Base-by-base conservation (phyloP, 1,139 yeast genomes). In the Saccharomyces uvarum region DNA sequence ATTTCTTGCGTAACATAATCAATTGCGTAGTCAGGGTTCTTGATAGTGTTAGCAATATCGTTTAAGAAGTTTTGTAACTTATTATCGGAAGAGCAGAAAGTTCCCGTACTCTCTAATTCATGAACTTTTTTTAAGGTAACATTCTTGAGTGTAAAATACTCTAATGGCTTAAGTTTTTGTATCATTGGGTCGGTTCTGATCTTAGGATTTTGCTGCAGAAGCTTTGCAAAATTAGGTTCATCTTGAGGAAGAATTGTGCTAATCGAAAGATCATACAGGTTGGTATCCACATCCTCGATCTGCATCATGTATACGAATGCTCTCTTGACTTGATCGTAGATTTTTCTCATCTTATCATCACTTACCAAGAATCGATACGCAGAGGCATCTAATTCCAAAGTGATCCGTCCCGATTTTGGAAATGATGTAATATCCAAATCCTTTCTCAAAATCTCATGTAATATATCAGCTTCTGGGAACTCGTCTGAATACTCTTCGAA, bases 21-120 rank as follows among this genome's bases (percentile, higher is more conserved):
- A 57, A 96, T 78, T 58, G 87, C 86, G 54, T 82, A 80, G 60
- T 84, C 84, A 64, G 90, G 90, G 46, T 88, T 82, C 64, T 84
- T 83, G 62, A 93, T 89, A 61, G 95, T 97, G 53, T 79, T 73
- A 0, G 96, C 96, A 58, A 93, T 86, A 58, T 87, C 89, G 66
- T 90, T 90, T 56, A 93, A 73, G 27, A 93, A 69, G 26, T 80
- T 84, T 67, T 93, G 99, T 69, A 85, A 89, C 41, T 60, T 58
- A 32, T 87, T 83, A 66, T 88, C 82, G 21, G 77, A 74, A 56
- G 96, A 77, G 2, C 86, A 75, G 11, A 90, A 77, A 51, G 78
- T 73, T 2, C 91, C 93, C 68, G 81, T 73, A 1, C 79, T 70
- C 67, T 91, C 98, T 53, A 93, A 74, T 62, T 89, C 88, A 54